Evolutionary conservation across 371 early-diverging fungal genomes (phyloP).

Genomic region (Rhizopus arrhizus): DNA sequence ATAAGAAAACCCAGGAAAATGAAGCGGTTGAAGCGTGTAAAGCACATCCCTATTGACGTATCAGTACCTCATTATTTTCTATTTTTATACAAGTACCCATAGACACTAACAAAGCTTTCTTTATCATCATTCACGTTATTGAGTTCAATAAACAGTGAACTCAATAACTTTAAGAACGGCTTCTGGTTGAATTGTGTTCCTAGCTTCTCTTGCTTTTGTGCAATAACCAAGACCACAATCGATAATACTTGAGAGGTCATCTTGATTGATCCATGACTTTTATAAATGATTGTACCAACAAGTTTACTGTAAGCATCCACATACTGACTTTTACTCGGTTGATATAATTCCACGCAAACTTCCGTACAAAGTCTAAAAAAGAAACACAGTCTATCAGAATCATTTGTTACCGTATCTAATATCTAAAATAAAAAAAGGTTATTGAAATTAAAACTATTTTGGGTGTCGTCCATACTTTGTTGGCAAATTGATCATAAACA

Average conservation of each 20-base stretch:
- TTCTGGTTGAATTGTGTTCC: slow-evolving; percentile 85
- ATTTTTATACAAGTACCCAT: slow-evolving; percentile 23
- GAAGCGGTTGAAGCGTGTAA: slow-evolving; percentile 80
- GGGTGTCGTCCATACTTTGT: slow-evolving; percentile 5
- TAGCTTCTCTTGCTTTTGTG: slow-evolving; percentile 78
- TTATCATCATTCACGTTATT: slow-evolving; percentile 53
- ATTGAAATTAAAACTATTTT: not conserved
- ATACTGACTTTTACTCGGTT: slow-evolving; percentile 36
- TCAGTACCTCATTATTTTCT: not conserved
- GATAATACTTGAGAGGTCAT: slow-evolving; percentile 79
- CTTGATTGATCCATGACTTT: slow-evolving; percentile 52
- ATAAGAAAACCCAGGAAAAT: slow-evolving; percentile 92
- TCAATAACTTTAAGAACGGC: slow-evolving; percentile 87
- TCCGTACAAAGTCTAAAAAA: slow-evolving; percentile 45
- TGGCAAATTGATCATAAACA: slow-evolving; percentile 53
- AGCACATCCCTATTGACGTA: slow-evolving; percentile 78
- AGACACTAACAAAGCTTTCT: slow-evolving; percentile 30
- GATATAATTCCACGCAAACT: slow-evolving; percentile 33
- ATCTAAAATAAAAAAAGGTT: slow-evolving; percentile 18
- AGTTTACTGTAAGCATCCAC: slow-evolving; percentile 83
- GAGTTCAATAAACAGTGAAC: slow-evolving; percentile 79
- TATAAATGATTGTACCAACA: slow-evolving; percentile 69
- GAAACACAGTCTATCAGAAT: slow-evolving; percentile 34
- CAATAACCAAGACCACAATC: slow-evolving; percentile 80
- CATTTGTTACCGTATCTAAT: slow-evolving; percentile 16